phyloP scores from a whole-genome alignment of 2,329 filamentous ascomycete species.

The Paecilomyces fulvus region DNA sequence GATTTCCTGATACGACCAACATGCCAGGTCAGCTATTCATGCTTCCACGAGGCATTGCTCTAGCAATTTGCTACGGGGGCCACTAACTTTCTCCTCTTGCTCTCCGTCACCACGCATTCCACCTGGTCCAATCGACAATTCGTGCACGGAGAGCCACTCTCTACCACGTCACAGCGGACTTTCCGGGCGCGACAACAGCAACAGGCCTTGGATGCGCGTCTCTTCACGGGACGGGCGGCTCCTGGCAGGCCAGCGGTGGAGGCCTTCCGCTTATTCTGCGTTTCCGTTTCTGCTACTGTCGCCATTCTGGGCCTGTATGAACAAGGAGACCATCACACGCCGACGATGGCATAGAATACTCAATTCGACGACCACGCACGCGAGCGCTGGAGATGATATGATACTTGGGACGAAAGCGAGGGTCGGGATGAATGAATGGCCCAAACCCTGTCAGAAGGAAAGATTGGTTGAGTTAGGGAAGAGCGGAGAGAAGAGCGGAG shows the following conservation, averaged over 20 bases:
- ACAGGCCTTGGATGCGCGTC: constrained; percentile 84
- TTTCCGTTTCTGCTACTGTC: constrained; percentile 19
- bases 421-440: too few species aligned
- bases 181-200: constrained; percentile 82
- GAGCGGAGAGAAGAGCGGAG: constrained; percentile 24
- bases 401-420: too few species aligned
- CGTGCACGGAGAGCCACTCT: constrained; percentile 73
- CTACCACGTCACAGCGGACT: constrained; percentile 87
- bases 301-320: constrained; percentile 6
- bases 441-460: constrained; percentile 5
- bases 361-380: background rate
- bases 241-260: constrained; percentile 47
- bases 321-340: background rate
- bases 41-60: background rate
- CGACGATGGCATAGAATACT: background rate
- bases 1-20: constrained; percentile 26
- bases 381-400: background rate
- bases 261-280: constrained; percentile 48
- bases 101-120: constrained; percentile 59
- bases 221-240: constrained; percentile 57
- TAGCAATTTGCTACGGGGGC: background rate
- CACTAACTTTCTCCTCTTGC: constrained; percentile 59
- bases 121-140: constrained; percentile 61
- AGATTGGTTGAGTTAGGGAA: constrained; percentile 13
- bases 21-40: background rate